These are phyloP conservation scores for Gillenia trifoliata DNA, from an alignment of 306 rosid species.

Conservation along the genomic window DNA sequence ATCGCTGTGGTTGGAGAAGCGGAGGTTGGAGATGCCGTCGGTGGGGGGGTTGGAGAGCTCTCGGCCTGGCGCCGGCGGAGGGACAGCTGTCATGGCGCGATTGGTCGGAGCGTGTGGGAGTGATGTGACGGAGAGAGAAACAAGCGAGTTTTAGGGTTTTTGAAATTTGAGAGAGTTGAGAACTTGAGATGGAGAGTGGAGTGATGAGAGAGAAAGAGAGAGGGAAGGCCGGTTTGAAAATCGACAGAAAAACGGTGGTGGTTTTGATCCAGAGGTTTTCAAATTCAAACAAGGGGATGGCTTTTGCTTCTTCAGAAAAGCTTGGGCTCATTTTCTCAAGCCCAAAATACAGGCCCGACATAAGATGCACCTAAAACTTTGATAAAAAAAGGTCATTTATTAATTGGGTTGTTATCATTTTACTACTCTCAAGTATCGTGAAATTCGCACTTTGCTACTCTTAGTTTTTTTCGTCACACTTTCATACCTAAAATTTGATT, in stretches of 20 bases:
- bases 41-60: slow-evolving; percentile 77
- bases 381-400: too few species aligned
- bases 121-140: slow-evolving; percentile 12
- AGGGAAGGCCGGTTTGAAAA: slow-evolving; percentile 40
- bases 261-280: background rate
- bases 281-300: background rate
- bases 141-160: background rate
- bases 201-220: slow-evolving; percentile 23
- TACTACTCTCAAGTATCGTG: too few species aligned
- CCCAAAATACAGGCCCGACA: background rate
- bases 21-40: slow-evolving; percentile 89
- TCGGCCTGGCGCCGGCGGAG: slow-evolving; percentile 63
- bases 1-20: slow-evolving; percentile 89
- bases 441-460: too few species aligned
- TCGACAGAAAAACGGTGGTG: background rate
- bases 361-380: too few species aligned
- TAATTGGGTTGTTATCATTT: too few species aligned
- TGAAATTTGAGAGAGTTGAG: background rate
- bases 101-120: slow-evolving; percentile 5
- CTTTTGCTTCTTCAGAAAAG: background rate
- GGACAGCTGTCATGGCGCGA: slow-evolving; percentile 40
- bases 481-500: too few species aligned
- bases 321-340: background rate
- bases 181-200: background rate
- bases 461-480: too few species aligned